phyloP scores from a whole-genome alignment of 2,329 filamentous ascomycete species.

The Arthrinium puccinioides region DNA sequence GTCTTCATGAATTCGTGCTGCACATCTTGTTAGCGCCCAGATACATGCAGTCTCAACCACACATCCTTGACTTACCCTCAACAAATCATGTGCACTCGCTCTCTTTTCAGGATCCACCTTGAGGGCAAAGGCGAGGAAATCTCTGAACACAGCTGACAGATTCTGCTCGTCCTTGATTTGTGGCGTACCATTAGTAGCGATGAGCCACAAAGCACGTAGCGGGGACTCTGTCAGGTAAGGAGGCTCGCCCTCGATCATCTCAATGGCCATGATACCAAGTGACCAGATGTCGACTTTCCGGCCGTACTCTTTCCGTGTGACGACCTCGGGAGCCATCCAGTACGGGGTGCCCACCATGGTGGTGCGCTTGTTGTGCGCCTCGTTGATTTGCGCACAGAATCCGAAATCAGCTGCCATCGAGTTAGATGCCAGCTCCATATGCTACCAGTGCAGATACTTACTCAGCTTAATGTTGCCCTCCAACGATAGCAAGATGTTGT shows the following conservation, averaged over 20 bases:
- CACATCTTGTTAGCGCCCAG: constrained; percentile 12
- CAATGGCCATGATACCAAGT: constrained; percentile 97
- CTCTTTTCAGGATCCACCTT: constrained; percentile 97
- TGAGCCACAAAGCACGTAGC: constrained; percentile 85
- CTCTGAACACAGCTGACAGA: constrained; percentile 73
- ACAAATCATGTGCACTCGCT: constrained; percentile 86
- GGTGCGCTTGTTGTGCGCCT: constrained; percentile 91
- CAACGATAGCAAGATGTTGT: constrained; percentile 90
- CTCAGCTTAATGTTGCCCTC: constrained; percentile 97
- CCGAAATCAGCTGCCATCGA: constrained; percentile 75
- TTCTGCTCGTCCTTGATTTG: constrained; percentile 88
- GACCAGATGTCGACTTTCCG: constrained; percentile 99
- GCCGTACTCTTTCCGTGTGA: constrained; percentile 95
- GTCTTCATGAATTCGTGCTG: constrained; percentile 76
- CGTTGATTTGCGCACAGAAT: constrained; percentile 97
- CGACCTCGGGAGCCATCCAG: constrained; percentile 99
- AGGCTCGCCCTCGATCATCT: constrained; percentile 99
- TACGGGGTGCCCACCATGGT: constrained; percentile 99
- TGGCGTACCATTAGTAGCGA: constrained; percentile 93
- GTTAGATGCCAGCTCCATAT: constrained; percentile 11
- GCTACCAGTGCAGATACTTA: too few relatives aligned
- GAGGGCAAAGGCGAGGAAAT: constrained; percentile 87
- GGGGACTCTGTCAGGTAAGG: constrained; percentile 95
- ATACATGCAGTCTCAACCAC: constrained; percentile 8
- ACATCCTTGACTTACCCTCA: constrained; percentile 60